Conservation (phyloP, 768 basidiomycete genomes). For the Collybiopsis confluens region DNA sequence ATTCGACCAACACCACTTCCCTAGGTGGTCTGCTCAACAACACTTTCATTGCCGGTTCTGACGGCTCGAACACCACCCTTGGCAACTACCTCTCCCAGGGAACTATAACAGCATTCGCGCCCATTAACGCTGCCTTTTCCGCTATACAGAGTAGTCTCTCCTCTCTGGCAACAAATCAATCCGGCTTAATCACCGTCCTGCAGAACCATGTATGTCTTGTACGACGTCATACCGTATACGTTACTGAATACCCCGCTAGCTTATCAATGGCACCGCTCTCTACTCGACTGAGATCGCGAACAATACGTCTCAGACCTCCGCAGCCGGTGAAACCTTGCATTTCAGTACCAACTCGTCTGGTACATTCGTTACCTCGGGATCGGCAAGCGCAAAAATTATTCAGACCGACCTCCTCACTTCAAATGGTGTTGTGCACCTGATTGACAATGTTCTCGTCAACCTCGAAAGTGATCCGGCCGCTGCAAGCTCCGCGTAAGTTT, state of each 20-base stretch:
- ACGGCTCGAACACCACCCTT: slow-evolving; percentile 32
- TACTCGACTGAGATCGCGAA: slow-evolving; percentile 52
- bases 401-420: slow-evolving; percentile 53
- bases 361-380: slow-evolving; percentile 41
- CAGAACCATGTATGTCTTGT: slow-evolving; percentile 53
- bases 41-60: slow-evolving; percentile 19
- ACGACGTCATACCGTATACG: background rate
- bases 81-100: slow-evolving; percentile 29
- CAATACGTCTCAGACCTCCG: slow-evolving; percentile 40
- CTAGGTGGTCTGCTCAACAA: slow-evolving; percentile 28
- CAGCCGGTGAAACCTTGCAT: slow-evolving; percentile 50
- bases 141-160: slow-evolving; percentile 28
- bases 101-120: slow-evolving; percentile 69
- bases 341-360: slow-evolving; percentile 56
- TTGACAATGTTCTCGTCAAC: slow-evolving; percentile 51
- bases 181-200: slow-evolving; percentile 41
- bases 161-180: slow-evolving; percentile 37
- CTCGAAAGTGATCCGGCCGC: slow-evolving; percentile 33
- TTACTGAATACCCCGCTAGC: slow-evolving; percentile 24
- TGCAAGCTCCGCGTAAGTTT: slow-evolving; percentile 52
- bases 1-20: slow-evolving; percentile 36
- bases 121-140: slow-evolving; percentile 47
- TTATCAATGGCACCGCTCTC: slow-evolving; percentile 63
- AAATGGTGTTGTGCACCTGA: slow-evolving; percentile 70
- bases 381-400: slow-evolving; percentile 46